Evolutionary conservation across 1,139 yeast genomes (phyloP).

Genomic region (Geotrichum bryndzae): DNA sequence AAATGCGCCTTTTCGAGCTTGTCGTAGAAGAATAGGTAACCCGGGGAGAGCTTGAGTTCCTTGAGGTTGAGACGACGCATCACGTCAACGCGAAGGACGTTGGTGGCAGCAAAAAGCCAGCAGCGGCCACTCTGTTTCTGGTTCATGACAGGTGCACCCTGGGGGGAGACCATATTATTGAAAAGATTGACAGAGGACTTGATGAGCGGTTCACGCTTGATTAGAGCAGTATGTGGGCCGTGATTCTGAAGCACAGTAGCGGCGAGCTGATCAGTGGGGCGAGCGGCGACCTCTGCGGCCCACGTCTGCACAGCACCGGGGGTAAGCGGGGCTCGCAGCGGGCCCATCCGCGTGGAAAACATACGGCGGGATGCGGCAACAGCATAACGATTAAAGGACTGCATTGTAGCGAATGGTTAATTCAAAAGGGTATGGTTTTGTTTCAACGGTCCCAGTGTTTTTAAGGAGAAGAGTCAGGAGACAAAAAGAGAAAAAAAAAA

Average conservation of each 20-base stretch:
- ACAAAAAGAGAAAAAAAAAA: neutral
- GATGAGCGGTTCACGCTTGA: slow-evolving; percentile 43
- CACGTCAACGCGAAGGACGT: slow-evolving; percentile 57
- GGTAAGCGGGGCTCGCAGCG: neutral
- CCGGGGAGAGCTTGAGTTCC: slow-evolving; percentile 69
- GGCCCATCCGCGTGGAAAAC: neutral
- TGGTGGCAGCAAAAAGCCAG: slow-evolving; percentile 81
- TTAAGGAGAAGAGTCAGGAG: neutral
- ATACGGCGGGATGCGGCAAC: neutral
- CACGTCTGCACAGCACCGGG: neutral
- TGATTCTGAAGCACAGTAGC: slow-evolving; percentile 32
- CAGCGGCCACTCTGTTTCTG: slow-evolving; percentile 77
- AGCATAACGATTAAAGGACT: neutral
- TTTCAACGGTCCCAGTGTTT: neutral
- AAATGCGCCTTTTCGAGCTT: slow-evolving; percentile 70
- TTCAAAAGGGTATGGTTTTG: neutral
- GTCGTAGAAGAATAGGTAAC: slow-evolving; percentile 66
- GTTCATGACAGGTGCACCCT: slow-evolving; percentile 66
- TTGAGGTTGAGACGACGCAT: slow-evolving; percentile 57
- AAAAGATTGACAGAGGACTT: slow-evolving; percentile 42
- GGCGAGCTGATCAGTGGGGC: slow-evolving; percentile 29
- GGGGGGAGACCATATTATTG: slow-evolving; percentile 52
- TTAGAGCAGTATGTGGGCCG: slow-evolving; percentile 34
- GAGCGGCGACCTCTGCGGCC: neutral
- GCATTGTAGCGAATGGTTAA: neutral